Evolutionary conservation across 805 yeast genomes (phyloP), one percentile per base, ranked within the genome.

Genomic region (Candida insectorum): DNA sequence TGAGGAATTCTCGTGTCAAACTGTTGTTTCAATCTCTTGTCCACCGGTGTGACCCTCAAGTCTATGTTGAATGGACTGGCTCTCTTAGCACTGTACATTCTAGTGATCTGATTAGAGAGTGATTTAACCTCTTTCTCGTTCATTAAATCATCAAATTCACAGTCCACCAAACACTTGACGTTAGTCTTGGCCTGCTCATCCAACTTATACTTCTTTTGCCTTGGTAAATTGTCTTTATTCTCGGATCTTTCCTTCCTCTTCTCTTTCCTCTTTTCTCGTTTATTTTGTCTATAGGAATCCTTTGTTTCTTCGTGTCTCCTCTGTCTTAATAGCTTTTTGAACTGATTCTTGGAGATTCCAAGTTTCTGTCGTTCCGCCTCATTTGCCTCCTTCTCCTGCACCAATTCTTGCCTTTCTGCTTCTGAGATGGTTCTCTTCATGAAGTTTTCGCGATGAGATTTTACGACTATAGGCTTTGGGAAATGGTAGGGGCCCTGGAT

Each of bases 91-190:
- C 95, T 75, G 56, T 91, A 91, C 31, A 86, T 73, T 39, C 96
- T 69, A 3, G 91, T 78, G 31, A 93, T 70, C 60, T 91, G 98
- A 31, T 79, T 73, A 5, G 87, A 75, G 51, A 91, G 58, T 14
- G 95, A 85, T 2, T 74, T 73, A 28, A 75, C 65, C 40, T 75
- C 81, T 44, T 80, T 81, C 13, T 79, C 85, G 23, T 72, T 75
- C 98, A 93, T 93, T 49, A 84, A 52, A 28, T 85, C 93, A 51
- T 93, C 97, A 56, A 91, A 91, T 11, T 74, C 84, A 60, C 98
- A 91, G 58, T 91, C 98, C 43, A 89, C 52, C n/a, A 89, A 62
- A 17, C 89, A 66, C 5, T 55, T 61, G 6, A 78, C 69, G 0
- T 73, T 77, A 2, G 78, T 65, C 9, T 58, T 58, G 2, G 42